phyloP scores from a whole-genome alignment of 2,329 filamentous ascomycete species.

The Diplocarpon mali region DNA sequence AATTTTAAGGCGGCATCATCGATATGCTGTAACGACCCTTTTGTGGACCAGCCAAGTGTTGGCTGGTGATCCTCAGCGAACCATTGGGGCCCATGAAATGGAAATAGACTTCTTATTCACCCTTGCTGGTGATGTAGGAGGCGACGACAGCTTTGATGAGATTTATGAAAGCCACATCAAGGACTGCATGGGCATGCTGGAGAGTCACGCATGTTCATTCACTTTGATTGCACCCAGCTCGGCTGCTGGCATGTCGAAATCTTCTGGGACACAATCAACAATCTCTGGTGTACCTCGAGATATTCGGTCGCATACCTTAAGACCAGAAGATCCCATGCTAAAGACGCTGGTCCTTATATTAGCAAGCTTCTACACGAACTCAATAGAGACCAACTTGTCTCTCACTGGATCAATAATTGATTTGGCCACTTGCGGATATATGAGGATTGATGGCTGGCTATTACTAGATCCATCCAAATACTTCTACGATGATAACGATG shows the following conservation, averaged over 20 bases:
- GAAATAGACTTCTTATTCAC: conserved; percentile 63
- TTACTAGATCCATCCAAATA: conserved; percentile 60
- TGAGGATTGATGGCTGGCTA: conserved; percentile 85
- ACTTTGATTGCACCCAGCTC: conserved; percentile 53
- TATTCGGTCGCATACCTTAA: conserved; percentile 49
- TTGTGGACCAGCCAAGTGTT: conserved; percentile 54
- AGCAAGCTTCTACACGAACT: conserved; percentile 76
- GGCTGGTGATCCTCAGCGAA: conserved; percentile 46
- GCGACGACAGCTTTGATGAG: conserved; percentile 59
- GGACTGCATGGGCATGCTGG: conserved; percentile 57
- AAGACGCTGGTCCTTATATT: conserved; percentile 60
- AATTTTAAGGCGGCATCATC: conserved; percentile 77
- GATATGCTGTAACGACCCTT: conserved; percentile 70
- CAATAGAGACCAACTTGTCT: conserved; percentile 81
- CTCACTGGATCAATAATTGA: conserved; percentile 76
- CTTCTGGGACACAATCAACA: conserved; percentile 43
- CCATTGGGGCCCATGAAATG: conserved; percentile 61
- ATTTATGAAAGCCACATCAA: conserved; percentile 61
- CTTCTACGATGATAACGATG: conserved; percentile 39
- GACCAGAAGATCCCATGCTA: conserved; percentile 49
- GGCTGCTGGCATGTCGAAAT: conserved; percentile 43
- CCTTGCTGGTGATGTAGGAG: conserved; percentile 57
- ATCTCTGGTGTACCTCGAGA: conserved; percentile 50
- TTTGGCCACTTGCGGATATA: conserved; percentile 72
- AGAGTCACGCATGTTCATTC: conserved; percentile 63